phyloP scores from a whole-genome alignment of 371 early-diverging fungal species.

The Syncephalastrum monosporum region DNA sequence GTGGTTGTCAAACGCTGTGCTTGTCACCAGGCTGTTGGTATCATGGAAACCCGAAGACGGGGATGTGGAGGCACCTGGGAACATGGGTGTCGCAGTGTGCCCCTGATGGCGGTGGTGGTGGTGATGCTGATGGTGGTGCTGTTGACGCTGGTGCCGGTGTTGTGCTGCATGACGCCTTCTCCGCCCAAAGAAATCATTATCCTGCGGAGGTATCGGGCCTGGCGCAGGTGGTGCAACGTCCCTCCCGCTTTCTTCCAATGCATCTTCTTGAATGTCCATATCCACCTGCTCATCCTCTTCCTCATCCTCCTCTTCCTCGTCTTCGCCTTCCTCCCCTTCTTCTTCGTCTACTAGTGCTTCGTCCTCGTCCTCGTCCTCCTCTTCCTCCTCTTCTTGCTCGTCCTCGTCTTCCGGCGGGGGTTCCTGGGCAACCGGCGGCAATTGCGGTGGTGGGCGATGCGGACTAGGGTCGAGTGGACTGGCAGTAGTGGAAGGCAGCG shows the following conservation, averaged over 20 bases:
- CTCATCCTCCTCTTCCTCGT: constrained; percentile 14
- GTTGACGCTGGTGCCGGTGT: constrained; percentile 6
- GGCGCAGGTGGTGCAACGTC: too few species aligned
- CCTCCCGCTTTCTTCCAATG: neutral
- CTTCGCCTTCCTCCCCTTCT: neutral
- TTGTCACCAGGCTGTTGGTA: constrained; percentile 11
- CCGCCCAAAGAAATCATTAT: neutral
- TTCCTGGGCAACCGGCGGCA: constrained; percentile 4
- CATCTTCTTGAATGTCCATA: neutral
- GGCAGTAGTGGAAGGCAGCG: constrained; percentile 6
- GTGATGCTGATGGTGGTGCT: neutral
- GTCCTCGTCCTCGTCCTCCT: neutral
- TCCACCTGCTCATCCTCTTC: constrained; percentile 8
- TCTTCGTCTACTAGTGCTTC: constrained; percentile 1
- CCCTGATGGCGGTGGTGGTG: neutral
- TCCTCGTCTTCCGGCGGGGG: constrained; percentile 4
- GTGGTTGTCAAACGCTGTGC: constrained; percentile 13
- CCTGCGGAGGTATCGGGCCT: neutral
- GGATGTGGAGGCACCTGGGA: neutral
- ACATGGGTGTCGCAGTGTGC: neutral
- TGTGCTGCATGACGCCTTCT: neutral
- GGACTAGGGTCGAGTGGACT: constrained; percentile 2
- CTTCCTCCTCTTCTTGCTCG: constrained; percentile 8
- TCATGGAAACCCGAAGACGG: constrained; percentile 1
- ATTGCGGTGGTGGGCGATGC: constrained; percentile 1